phyloP scores from a whole-genome alignment of 2,329 filamentous ascomycete species.

The Coleophoma crateriformis region DNA sequence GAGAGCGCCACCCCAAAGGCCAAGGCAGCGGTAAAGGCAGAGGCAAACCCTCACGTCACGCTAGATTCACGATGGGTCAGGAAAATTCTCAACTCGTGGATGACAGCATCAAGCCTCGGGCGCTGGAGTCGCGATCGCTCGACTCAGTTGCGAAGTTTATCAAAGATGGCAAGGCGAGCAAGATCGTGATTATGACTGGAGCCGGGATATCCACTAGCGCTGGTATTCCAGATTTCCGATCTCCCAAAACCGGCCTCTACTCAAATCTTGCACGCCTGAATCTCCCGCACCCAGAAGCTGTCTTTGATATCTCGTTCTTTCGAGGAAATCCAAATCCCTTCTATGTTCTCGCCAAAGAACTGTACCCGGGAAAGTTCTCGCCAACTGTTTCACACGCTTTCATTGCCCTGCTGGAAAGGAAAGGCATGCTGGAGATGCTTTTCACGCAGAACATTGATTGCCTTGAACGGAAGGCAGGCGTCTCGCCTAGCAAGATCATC shows the following conservation, averaged over 20 bases:
- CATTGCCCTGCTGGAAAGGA: slow-evolving; percentile 73
- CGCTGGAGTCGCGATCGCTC: slow-evolving; percentile 63
- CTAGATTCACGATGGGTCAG: slow-evolving; percentile 69
- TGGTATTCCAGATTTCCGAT: slow-evolving; percentile 87
- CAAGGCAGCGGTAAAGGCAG: slow-evolving; percentile 17
- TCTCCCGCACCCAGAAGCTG: slow-evolving; percentile 83
- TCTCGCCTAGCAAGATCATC: slow-evolving; percentile 74
- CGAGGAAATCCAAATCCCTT: slow-evolving; percentile 79
- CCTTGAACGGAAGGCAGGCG: slow-evolving; percentile 79
- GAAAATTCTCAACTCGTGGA: slow-evolving; percentile 70
- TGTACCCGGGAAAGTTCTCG: slow-evolving; percentile 84
- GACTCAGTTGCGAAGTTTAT: slow-evolving; percentile 77
- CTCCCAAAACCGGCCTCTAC: slow-evolving; percentile 88
- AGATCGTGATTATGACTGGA: slow-evolving; percentile 84
- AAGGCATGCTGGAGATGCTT: slow-evolving; percentile 73
- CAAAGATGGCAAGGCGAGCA: slow-evolving; percentile 57
- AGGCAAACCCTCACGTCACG: slow-evolving; percentile 5
- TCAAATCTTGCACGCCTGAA: slow-evolving; percentile 83
- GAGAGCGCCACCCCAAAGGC: slow-evolving; percentile 32
- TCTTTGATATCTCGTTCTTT: slow-evolving; percentile 93
- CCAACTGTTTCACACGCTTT: slow-evolving; percentile 91
- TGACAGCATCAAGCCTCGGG: slow-evolving; percentile 53
- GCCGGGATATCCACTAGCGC: slow-evolving; percentile 79
- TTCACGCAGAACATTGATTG: slow-evolving; percentile 99
- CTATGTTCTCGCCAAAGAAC: slow-evolving; percentile 84